Evolutionary conservation across 352 stramenopile species (phyloP).

Genomic region (Phytophthora sp.): DNA sequence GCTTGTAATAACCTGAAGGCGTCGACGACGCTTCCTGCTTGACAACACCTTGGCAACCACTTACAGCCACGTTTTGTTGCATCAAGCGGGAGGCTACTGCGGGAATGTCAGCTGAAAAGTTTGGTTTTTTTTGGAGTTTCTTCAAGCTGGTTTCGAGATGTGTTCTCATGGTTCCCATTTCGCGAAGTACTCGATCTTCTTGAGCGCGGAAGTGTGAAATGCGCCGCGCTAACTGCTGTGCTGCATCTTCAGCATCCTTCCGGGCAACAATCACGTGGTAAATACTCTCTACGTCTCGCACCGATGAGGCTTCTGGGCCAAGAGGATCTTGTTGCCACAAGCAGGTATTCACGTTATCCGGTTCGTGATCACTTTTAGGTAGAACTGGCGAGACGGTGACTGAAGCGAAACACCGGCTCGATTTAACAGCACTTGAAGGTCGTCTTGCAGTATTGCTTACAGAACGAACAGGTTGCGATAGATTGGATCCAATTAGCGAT

Average conservation of each 20-base stretch:
- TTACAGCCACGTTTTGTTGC: neutral
- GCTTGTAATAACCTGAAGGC: conserved; percentile 12
- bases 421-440: conserved; percentile 29
- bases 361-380: neutral
- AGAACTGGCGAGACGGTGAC: neutral
- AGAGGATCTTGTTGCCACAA: conserved; percentile 7
- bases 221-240: conserved; percentile 51
- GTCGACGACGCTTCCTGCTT: neutral
- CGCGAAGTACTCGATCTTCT: conserved; percentile 58
- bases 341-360: neutral
- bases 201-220: conserved; percentile 61
- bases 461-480: conserved; percentile 13
- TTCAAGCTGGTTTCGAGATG: conserved; percentile 36
- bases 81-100: neutral
- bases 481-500: conserved; percentile 11
- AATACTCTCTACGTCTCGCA: conserved; percentile 30
- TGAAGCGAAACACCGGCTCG: conserved; percentile 16
- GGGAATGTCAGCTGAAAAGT: neutral
- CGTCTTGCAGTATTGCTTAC: conserved; percentile 10
- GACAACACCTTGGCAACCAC: neutral
- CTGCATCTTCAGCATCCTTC: conserved; percentile 61
- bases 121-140: conserved; percentile 1
- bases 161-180: conserved; percentile 58
- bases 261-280: conserved; percentile 53
- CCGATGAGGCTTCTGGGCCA: neutral